Evolutionary conservation across 2,329 filamentous ascomycete species (phyloP), one percentile per base, ranked within the genome.

Genomic region (Lecanicillium sp.): DNA sequence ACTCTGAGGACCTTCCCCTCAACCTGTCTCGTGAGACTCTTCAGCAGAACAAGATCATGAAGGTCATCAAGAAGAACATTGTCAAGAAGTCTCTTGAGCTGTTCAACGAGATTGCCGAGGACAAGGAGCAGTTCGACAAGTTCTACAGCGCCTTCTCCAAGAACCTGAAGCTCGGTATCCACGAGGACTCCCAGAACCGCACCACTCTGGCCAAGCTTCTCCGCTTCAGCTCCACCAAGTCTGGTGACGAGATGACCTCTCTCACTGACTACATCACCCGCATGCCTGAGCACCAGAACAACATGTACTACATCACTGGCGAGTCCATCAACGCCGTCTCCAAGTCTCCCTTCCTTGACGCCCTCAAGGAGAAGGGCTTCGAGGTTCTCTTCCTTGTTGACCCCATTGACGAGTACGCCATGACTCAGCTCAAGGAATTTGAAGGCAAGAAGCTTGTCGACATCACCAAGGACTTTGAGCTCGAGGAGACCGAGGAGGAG

Each of bases 11-110:
- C 67, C 85, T 98, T 48, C 92, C 92, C 56, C 85, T 98, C 68
- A 98, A 98, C 82, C 71, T 98, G 74, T 96, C 92, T 61, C 92
- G 92, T 84, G 92, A 98, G 83, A 96, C 90, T 43, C 87, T 98
- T 36, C 92, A 98, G 75, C 92, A 96, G 79, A 98, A 96, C 85
- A 96, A 96, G 88, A 98, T 98, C 78, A 96, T 96, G 92, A 96
- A 96, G 85, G 92, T 96, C 68, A 96, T 96, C 80, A 94, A 94
- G 83, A 98, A 98, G 88, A 98, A 98, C 83, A 95, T 98, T 51
- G 89, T 98, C 78, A 98, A 96, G 89, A 98, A 98, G 86, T 86
- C 87, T 51, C 87, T 98, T 51, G 92, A 98, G 78, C 87, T 98
- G 66, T 98, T 98, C 84, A 80, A 81, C 59, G 92, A 98, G 78